Evolutionary conservation across 1,139 yeast genomes (phyloP).

Genomic region (Geotrichum restrictum): DNA sequence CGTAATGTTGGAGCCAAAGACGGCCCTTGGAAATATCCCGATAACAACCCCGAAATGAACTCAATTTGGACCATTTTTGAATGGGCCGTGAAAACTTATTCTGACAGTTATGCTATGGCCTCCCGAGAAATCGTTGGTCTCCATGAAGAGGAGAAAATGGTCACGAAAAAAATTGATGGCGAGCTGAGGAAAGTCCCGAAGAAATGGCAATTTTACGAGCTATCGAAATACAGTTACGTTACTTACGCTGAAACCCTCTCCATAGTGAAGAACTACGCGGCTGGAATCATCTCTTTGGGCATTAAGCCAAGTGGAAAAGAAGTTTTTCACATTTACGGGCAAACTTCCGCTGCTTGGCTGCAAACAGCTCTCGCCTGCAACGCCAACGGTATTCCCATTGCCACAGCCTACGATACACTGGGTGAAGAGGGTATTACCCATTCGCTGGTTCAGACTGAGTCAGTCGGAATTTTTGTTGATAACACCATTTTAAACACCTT

Average conservation of each 20-base stretch:
- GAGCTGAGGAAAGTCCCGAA: slow-evolving; percentile 67
- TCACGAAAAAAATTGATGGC: slow-evolving; percentile 77
- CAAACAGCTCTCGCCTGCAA: slow-evolving; percentile 75
- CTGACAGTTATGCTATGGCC: slow-evolving; percentile 60
- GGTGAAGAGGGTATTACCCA: slow-evolving; percentile 90
- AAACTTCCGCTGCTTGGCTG: slow-evolving; percentile 85
- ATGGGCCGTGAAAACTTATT: slow-evolving; percentile 60
- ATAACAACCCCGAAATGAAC: slow-evolving; percentile 36
- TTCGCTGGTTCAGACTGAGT: slow-evolving; percentile 75
- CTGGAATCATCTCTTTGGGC: slow-evolving; percentile 76
- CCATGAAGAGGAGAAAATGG: slow-evolving; percentile 69
- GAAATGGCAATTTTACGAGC: slow-evolving; percentile 82
- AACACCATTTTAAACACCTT: slow-evolving; percentile 64
- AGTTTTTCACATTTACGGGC: slow-evolving; percentile 77
- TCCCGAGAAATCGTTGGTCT: slow-evolving; percentile 73
- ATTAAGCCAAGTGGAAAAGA: slow-evolving; percentile 57
- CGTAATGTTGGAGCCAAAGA: slow-evolving; percentile 62
- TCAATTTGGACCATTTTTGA: slow-evolving; percentile 68
- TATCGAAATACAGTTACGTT: slow-evolving; percentile 64
- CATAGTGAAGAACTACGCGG: slow-evolving; percentile 56
- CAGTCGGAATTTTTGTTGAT: slow-evolving; percentile 78
- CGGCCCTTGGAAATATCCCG: slow-evolving; percentile 42
- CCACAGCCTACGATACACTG: slow-evolving; percentile 94
- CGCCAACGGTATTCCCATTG: slow-evolving; percentile 77
- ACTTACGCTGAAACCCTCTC: slow-evolving; percentile 56